A percentile compares a stretch with the other conserved stretches of the same genome.
Conservation (phyloP, 2,329 filamentous ascomycete genomes). For the Pezicula neosporulosa region DNA sequence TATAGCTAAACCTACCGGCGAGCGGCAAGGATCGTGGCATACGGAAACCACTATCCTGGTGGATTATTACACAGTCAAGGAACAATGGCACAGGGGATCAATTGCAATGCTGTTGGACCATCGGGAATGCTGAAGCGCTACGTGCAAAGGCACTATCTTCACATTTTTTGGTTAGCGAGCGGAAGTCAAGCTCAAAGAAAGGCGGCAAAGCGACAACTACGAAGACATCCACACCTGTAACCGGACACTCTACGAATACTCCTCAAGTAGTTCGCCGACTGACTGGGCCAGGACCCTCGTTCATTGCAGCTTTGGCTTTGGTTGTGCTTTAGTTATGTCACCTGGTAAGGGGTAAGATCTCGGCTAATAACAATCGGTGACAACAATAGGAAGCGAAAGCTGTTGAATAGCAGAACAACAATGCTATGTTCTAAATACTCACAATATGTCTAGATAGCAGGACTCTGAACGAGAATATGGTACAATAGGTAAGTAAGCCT, state of each 20-base stretch:
- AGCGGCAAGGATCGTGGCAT: no score
- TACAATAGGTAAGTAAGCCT: no score
- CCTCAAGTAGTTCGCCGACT: conserved; percentile 41
- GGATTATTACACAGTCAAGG: conserved; percentile 80
- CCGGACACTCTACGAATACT: conserved; percentile 43
- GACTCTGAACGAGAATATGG: no score
- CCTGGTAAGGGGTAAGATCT: no score
- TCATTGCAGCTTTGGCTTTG: no score
- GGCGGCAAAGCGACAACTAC: conserved; percentile 69
- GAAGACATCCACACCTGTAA: conserved; percentile 69
- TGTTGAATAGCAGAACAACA: no score
- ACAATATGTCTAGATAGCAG: no score
- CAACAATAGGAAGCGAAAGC: no score
- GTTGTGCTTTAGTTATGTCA: no score
- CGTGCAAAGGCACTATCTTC: conserved; percentile 64
- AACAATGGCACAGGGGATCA: conserved; percentile 97
- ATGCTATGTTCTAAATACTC: no score
- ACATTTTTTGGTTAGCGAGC: conserved; percentile 76
- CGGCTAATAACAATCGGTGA: no score
- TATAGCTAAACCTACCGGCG: no score
- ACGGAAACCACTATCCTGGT: conserved; percentile 58
- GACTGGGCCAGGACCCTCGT: conserved; percentile 81
- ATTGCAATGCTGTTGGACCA: conserved; percentile 87
- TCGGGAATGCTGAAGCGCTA: conserved; percentile 62
- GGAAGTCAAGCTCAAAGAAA: conserved; percentile 82